phyloP scores from a whole-genome alignment of 495 filamentous ascomycete species.

The Penicillium simplicissimum region DNA sequence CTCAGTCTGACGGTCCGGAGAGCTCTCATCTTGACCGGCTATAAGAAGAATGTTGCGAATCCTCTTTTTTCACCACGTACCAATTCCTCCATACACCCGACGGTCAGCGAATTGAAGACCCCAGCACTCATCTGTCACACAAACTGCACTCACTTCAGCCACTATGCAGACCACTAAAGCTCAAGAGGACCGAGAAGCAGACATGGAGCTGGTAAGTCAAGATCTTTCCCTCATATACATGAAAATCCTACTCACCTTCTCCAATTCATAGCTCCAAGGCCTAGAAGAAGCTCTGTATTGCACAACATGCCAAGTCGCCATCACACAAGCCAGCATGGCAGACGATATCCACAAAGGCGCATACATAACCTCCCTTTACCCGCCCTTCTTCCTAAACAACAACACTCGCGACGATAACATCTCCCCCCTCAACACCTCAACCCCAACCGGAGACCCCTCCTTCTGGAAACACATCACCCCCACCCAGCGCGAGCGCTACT shows the following conservation, averaged over 20 bases:
- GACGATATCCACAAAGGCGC: slow-evolving; percentile 24
- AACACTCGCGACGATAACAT: slow-evolving; percentile 19
- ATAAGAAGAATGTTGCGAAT: slow-evolving; percentile 3
- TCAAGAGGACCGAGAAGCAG: slow-evolving; percentile 6
- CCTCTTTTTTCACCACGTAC: neutral
- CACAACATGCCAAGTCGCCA: slow-evolving; percentile 25
- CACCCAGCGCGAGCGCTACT: slow-evolving; percentile 26
- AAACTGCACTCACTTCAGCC: neutral
- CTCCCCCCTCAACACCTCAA: slow-evolving; percentile 14
- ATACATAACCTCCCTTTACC: slow-evolving; percentile 26
- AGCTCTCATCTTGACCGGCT: neutral
- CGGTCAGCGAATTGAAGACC: neutral
- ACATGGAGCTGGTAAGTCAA: slow-evolving; percentile 11
- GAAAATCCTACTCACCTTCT: neutral
- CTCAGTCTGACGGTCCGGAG: neutral
- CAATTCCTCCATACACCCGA: neutral
- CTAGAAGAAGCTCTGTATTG: slow-evolving; percentile 38
- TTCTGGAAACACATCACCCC: slow-evolving; percentile 26
- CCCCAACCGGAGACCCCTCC: slow-evolving; percentile 1
- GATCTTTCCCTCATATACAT: neutral
- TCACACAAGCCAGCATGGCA: slow-evolving; percentile 24
- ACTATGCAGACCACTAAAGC: neutral
- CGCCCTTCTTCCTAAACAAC: slow-evolving; percentile 27
- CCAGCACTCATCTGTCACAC: neutral
- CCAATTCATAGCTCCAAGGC: slow-evolving; percentile 11